These are phyloP conservation scores for Xylariales sp. DNA, from an alignment of 2,329 filamentous ascomycete species.

Conservation along the genomic window DNA sequence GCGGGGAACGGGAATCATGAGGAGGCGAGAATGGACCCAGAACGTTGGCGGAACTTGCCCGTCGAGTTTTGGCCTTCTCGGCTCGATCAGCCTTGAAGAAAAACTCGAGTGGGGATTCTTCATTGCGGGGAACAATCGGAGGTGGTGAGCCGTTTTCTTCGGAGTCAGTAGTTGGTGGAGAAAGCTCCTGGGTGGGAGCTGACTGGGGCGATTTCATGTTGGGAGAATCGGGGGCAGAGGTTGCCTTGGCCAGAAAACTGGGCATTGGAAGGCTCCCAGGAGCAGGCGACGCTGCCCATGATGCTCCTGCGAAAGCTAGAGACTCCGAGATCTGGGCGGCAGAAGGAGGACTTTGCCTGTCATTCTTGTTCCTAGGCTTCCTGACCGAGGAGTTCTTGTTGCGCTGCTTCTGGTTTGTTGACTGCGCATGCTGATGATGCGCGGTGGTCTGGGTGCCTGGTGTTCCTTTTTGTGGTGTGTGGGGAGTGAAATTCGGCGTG, in stretches of 20 bases:
- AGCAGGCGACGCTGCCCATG: constrained; percentile 59
- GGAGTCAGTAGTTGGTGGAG: constrained; percentile 48
- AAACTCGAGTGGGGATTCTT: constrained; percentile 78
- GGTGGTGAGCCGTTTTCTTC: constrained; percentile 42
- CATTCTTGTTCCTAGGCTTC: constrained; percentile 25
- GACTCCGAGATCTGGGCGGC: too few species aligned
- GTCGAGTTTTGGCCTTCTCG: constrained; percentile 61
- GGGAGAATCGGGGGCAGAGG: constrained; percentile 62
- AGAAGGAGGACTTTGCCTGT: constrained; percentile 40
- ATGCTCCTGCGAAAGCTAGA: constrained; percentile 90
- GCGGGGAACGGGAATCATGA: constrained; percentile 25
- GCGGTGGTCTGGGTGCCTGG: constrained; percentile 29
- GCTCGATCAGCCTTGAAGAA: constrained; percentile 85
- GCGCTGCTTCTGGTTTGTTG: constrained; percentile 23
- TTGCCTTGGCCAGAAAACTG: constrained; percentile 49
- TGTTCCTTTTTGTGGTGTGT: constrained; percentile 42
- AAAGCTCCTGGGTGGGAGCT: constrained; percentile 35
- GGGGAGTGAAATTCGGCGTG: too few species aligned
- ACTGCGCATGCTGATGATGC: constrained; percentile 16
- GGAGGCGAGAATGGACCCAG: constrained; percentile 49
- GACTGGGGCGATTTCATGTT: constrained; percentile 36
- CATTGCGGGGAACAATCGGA: constrained; percentile 28
- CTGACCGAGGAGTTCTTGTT: constrained; percentile 18
- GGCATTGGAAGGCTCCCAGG: constrained; percentile 6
- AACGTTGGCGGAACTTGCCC: constrained; percentile 45